Base-by-base conservation (phyloP, 148 eudicot genomes). In the Amaranthus hypochondriacus region DNA sequence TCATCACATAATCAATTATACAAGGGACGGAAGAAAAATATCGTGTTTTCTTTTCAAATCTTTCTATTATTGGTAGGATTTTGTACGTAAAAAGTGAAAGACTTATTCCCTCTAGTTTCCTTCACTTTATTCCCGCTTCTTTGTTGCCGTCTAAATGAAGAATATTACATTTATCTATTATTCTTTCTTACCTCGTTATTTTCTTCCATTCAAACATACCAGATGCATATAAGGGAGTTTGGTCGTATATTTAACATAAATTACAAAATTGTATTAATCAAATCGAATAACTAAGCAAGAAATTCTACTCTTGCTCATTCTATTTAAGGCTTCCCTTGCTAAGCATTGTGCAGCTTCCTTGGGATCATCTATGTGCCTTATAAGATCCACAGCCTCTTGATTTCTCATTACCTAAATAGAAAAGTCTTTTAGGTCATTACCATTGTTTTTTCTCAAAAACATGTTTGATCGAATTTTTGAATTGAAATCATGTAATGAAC, bases 341-440 rank as follows among this genome's bases (percentile, higher is more conserved):
- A 91, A 82, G 75, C 93, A 86, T 76, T 89, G 82, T 4, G 96
- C 93, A 39, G 93, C 96, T 76, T 84, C 87, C 56, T 89, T 85
- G 39, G 96, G 87, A 78, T 89, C 87, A 68, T 89, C 91, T 28
- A 87, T 81, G 85, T 91, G 96, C 80, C 89, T 89, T 65, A 91
- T 87, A 54, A 91, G 90, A 74, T 87, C 88, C 75, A 89, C 96
- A 50, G 89, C 96, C 79, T 91, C 93, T 78, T 87, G 91, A 73
- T 83, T 80, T 79, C 79, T 80, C 93, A 91, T 89, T 42, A 89
- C 93, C 96, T 91, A 73, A 73, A 62, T 63, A 49, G 67, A 62
- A 60, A 15, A 47, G 11, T 44, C 13, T 4, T n/a, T 66, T 46
- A 14, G 69, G 13, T 8, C 14, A 42, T 9, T 10, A 12, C 12